These are phyloP conservation scores for Monosporozyma aquatica DNA, from an alignment of 805 yeast genomes.

Conservation along the genomic window DNA sequence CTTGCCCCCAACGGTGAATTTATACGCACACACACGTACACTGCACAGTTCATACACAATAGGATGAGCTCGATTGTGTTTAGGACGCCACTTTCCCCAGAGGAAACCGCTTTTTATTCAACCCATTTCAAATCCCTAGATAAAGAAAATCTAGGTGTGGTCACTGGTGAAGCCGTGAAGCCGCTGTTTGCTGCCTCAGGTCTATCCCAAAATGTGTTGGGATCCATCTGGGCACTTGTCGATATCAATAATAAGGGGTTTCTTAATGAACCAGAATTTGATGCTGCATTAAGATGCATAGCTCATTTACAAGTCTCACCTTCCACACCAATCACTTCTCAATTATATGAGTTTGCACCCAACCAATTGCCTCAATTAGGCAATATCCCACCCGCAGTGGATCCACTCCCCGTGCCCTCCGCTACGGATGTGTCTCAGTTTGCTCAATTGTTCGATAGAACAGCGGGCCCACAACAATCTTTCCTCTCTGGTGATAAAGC, in stretches of 20 bases:
- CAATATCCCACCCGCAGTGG: constrained; percentile 36
- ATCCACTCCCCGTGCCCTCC: constrained; percentile 31
- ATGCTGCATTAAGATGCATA: constrained; percentile 78
- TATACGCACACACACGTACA: too few species aligned
- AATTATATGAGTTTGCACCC: constrained; percentile 27
- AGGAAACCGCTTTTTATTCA: constrained; percentile 69
- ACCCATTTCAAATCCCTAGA: constrained; percentile 73
- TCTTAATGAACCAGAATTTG: constrained; percentile 70
- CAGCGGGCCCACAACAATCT: constrained; percentile 39
- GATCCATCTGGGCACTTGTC: constrained; percentile 92
- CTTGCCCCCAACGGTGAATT: too few species aligned
- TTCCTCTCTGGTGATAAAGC: constrained; percentile 73
- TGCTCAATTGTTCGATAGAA: constrained; percentile 63
- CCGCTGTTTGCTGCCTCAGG: constrained; percentile 80
- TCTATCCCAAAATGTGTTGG: constrained; percentile 63
- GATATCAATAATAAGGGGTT: constrained; percentile 84
- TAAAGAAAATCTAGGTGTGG: constrained; percentile 64
- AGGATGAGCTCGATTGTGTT: constrained; percentile 20
- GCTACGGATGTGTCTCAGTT: constrained; percentile 54
- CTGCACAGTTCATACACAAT: too few species aligned
- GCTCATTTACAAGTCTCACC: constrained; percentile 74
- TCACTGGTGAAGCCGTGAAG: constrained; percentile 83
- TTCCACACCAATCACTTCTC: constrained; percentile 38
- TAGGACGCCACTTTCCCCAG: constrained; percentile 45
- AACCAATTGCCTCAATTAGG: constrained; percentile 36